Base-by-base conservation (phyloP, 371 early-diverging fungal species). In the Mortierella sp. region DNA sequence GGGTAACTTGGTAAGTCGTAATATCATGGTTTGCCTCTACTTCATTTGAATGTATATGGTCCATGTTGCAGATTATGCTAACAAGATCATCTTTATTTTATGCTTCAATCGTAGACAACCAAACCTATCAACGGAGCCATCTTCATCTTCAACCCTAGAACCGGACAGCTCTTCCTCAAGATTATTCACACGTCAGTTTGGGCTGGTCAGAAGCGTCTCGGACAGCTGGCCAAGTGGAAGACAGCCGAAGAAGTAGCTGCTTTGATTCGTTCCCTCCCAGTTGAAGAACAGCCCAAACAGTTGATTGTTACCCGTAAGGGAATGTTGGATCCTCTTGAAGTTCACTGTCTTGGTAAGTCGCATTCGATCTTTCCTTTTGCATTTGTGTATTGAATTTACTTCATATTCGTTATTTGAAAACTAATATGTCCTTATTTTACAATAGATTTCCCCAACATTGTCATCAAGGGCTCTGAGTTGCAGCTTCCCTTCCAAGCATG, bases 181-280 rank as follows among this genome's bases (percentile, higher is more conserved):
- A 97, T 98, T 77, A 98, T 99, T 87, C 98, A 99, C 83, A 97
- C 98, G 2, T 97, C 97, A 14, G 98, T 98, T 32, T 99, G 98
- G 98, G 98, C 98, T 28, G 98, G 98, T 62, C 98, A 99, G 86
- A 98, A 98, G 84, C 97, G 98, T 88, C 89, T 98, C 32, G 98
- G 98, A 76, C 99, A 98, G 88, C 88, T 99, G 84, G 98, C 98
- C 62, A 98, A 98, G 77, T 98, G 99, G 99, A 98, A 98, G 92
- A 98, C 98, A 5, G 98, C 99, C 12, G 98, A 98, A 93, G 99
- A 97, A 95, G 97, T 98, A 0, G 98, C 98, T 51, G 99, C 98
- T 26, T 90, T 99, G 86, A 97, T 98, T 90, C 96, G 99, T 64
- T 98, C 99, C 22, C 85, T 99, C 60, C 98, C 98, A 58, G 94